A percentile compares a stretch with the other conserved stretches of the same genome.
phyloP scores from a whole-genome alignment of 2,329 filamentous ascomycete species.

The Beauveria asiatica region DNA sequence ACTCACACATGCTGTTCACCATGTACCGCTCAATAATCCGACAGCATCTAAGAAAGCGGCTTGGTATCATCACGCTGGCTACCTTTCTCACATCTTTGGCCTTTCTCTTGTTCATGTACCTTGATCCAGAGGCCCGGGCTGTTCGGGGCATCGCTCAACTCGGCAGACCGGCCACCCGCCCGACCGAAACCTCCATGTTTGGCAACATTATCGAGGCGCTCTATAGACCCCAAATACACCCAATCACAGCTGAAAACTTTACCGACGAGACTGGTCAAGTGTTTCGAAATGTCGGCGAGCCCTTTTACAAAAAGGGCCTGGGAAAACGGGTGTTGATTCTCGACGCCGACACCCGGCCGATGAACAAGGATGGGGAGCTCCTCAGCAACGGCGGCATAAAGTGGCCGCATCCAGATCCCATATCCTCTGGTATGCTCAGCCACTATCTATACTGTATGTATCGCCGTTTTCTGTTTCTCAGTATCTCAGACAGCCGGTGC shows the following conservation, averaged over 20 bases:
- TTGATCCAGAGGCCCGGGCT: not conserved
- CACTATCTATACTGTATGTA: not conserved
- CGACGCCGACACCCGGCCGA: not conserved
- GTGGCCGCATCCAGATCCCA: not conserved
- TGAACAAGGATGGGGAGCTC: not conserved
- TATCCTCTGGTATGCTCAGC: conserved; percentile 2
- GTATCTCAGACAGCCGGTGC: too few relatives aligned
- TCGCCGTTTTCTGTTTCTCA: not conserved
- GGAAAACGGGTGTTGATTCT: not conserved
- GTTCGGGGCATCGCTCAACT: not conserved
- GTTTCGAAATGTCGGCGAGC: not conserved
- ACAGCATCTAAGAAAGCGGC: not conserved
- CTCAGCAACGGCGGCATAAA: not conserved
- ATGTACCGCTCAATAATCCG: not conserved
- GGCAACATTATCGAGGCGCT: not conserved
- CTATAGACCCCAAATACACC: not conserved
- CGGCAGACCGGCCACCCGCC: not conserved
- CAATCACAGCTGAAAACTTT: not conserved
- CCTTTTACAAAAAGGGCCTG: not conserved
- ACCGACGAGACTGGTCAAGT: not conserved
- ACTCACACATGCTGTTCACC: not conserved
- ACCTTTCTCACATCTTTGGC: not conserved
- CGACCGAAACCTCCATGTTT: not conserved
- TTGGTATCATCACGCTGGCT: not conserved
- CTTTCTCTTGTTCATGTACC: not conserved